These are phyloP conservation scores for Paramecium pentaurelia DNA, from an alignment of 73 alveolate species.

Conservation along the genomic window DNA sequence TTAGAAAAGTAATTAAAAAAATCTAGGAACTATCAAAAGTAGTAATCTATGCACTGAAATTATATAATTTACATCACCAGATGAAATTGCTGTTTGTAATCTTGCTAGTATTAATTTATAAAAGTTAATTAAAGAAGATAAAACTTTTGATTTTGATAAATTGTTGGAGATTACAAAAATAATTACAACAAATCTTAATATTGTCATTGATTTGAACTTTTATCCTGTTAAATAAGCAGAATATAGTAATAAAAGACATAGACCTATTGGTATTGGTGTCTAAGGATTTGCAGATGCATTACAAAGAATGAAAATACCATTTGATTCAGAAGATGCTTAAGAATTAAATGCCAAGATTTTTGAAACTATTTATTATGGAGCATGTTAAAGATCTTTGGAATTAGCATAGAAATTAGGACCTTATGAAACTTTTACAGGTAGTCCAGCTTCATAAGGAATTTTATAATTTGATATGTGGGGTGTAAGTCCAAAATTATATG, in stretches of 20 bases:
- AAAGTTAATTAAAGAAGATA: slow-evolving; percentile 73
- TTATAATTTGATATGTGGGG: slow-evolving; percentile 84
- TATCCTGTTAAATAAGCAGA: slow-evolving; percentile 85
- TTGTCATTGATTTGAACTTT: slow-evolving; percentile 84
- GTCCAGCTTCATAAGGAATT: slow-evolving; percentile 81
- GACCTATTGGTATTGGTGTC: slow-evolving; percentile 96
- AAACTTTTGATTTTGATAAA: slow-evolving; percentile 79
- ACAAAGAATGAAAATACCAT: slow-evolving; percentile 81
- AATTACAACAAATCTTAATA: slow-evolving; percentile 76
- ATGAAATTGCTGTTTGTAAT: slow-evolving; percentile 96
- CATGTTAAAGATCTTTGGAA: slow-evolving; percentile 76
- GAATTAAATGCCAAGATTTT: slow-evolving; percentile 80
- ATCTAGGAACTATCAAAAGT: slow-evolving; percentile 93
- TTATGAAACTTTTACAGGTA: slow-evolving; percentile 76
- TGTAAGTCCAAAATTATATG: slow-evolving; percentile 71
- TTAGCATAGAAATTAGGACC: slow-evolving; percentile 85
- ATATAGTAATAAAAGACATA: slow-evolving; percentile 87
- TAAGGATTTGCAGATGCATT: slow-evolving; percentile 97
- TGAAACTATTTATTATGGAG: slow-evolving; percentile 94
- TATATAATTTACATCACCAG: slow-evolving; percentile 89
- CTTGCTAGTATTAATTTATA: slow-evolving; percentile 91
- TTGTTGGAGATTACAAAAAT: slow-evolving; percentile 84
- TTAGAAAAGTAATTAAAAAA: slow-evolving; percentile 87
- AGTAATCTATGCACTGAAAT: slow-evolving; percentile 95
- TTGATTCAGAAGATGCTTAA: slow-evolving; percentile 86